These are phyloP conservation scores for Gastrodia elata DNA, from an alignment of 106 monocot genomes.

Conservation along the genomic window DNA sequence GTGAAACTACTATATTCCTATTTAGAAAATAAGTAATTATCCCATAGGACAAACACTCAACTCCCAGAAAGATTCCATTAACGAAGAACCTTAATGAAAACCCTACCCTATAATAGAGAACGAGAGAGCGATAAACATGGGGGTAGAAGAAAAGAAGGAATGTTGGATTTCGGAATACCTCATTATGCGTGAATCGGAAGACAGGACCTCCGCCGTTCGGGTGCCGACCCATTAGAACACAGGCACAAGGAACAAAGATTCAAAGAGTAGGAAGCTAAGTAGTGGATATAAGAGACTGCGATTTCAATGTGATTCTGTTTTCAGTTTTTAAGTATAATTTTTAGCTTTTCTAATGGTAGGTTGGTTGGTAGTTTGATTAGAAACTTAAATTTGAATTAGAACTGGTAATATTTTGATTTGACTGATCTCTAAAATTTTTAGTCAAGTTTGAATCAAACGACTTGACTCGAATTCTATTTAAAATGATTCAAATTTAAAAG, in stretches of 20 bases:
- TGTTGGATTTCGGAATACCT: neutral
- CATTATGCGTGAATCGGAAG: constrained; percentile 1
- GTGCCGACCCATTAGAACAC: constrained; percentile 3
- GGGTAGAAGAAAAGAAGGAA: neutral
- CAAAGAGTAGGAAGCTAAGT: neutral
- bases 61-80: neutral
- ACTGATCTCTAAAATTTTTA: too few relatives aligned
- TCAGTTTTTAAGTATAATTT: too few relatives aligned
- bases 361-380: too few relatives aligned
- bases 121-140: neutral
- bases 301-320: too few relatives aligned
- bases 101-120: neutral
- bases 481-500: too few relatives aligned
- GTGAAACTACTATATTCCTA: too few relatives aligned
- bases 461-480: too few relatives aligned
- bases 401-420: too few relatives aligned
- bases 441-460: too few relatives aligned
- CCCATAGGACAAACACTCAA: neutral
- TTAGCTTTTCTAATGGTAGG: too few relatives aligned
- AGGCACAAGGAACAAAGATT: neutral
- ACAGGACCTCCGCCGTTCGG: neutral
- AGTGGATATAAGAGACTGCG: neutral
- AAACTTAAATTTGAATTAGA: too few relatives aligned
- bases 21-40: too few relatives aligned
- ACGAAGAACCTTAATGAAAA: neutral